Conservation (phyloP, 192 early-diverging fungal genomes). For the Rhizophagus prolifer region DNA sequence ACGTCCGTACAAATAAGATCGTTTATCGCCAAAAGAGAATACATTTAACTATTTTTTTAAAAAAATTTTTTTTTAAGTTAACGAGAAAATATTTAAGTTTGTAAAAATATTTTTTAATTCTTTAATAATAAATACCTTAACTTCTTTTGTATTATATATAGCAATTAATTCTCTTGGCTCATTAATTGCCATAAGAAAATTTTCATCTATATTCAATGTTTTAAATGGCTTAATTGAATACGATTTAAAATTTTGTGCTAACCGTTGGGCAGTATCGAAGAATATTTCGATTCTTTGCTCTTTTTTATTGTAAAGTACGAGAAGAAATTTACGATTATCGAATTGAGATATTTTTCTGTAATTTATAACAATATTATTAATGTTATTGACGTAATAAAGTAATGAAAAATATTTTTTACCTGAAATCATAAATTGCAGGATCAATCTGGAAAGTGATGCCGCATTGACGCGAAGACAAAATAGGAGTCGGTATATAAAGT, state of each 20-base stretch:
- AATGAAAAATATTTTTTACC: neutral
- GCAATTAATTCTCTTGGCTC: slow-evolving; percentile 25
- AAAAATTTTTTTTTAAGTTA: neutral
- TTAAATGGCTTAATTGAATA: neutral
- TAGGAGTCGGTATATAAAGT: neutral
- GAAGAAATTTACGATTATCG: neutral
- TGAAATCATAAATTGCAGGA: slow-evolving; percentile 15
- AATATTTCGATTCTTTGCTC: neutral
- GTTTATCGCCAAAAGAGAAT: slow-evolving; percentile 15
- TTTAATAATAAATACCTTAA: neutral
- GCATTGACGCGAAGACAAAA: neutral
- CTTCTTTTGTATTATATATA: slow-evolving; percentile 7
- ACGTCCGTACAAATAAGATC: neutral
- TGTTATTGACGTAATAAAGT: neutral
- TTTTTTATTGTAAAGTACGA: slow-evolving; percentile 6
- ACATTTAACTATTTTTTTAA: slow-evolving; percentile 11
- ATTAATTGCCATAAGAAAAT: slow-evolving; percentile 14
- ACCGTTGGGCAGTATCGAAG: neutral
- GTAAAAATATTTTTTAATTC: too few species aligned
- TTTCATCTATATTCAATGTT: neutral
- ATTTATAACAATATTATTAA: too few species aligned
- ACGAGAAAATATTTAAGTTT: neutral
- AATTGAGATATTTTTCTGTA: neutral
- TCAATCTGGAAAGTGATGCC: neutral
- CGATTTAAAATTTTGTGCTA: neutral